These are phyloP conservation scores for Eucalyptus sp. DNA, from an alignment of 345 rosid genomes.

Conservation along the genomic window DNA sequence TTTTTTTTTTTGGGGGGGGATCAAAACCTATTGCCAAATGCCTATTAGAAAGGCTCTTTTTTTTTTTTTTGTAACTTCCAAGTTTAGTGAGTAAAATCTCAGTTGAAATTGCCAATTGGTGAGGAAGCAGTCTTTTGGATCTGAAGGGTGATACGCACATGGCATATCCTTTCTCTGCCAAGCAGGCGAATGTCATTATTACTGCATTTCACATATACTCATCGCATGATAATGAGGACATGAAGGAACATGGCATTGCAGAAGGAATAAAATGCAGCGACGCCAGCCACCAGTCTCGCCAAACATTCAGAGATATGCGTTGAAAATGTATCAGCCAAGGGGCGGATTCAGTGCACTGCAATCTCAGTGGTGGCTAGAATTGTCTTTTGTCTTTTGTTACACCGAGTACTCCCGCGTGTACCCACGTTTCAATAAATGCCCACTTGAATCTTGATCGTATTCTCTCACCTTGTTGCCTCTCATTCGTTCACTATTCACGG, in stretches of 20 bases:
- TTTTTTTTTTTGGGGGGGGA: background rate
- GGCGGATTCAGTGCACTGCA: background rate
- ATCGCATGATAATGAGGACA: background rate
- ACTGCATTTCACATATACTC: background rate
- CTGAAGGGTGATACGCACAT: background rate
- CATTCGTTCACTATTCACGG: background rate
- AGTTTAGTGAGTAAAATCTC: background rate
- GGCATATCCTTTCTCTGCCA: background rate
- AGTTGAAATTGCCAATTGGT: background rate
- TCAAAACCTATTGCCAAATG: too few relatives aligned
- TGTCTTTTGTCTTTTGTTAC: background rate
- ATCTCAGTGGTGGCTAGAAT: background rate
- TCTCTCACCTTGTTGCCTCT: background rate
- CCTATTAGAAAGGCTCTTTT: background rate
- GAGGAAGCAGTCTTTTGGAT: background rate
- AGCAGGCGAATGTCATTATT: background rate
- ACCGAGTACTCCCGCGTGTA: background rate
- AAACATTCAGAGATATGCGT: background rate
- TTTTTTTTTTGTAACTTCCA: background rate
- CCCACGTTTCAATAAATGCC: background rate
- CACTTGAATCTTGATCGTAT: background rate
- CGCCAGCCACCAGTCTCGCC: background rate
- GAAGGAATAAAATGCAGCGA: background rate
- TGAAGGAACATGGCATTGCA: background rate
- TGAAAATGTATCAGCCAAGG: background rate